Conservation (phyloP, 805 yeast genomes). For the Ogataea siamensis region DNA sequence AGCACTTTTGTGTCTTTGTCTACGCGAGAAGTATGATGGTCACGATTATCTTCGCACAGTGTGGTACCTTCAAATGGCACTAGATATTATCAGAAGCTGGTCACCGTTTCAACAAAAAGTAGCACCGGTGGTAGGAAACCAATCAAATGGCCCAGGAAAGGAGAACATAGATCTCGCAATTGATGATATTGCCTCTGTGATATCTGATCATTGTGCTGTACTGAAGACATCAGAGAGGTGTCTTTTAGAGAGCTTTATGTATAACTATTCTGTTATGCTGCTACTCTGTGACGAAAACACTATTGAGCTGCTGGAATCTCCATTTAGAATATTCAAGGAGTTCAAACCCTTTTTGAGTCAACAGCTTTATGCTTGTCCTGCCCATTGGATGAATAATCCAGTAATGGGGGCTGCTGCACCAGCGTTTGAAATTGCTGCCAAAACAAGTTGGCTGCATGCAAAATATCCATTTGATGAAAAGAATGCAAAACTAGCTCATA, state of each 20-base stretch:
- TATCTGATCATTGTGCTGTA: neutral
- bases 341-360: slow-evolving; percentile 30
- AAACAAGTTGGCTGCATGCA: slow-evolving; percentile 35
- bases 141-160: neutral
- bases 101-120: slow-evolving; percentile 10
- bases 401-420: slow-evolving; percentile 38
- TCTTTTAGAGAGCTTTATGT: slow-evolving; percentile 42
- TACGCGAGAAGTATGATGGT: slow-evolving; percentile 36
- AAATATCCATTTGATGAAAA: slow-evolving; percentile 12
- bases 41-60: slow-evolving; percentile 30
- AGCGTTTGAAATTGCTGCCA: slow-evolving; percentile 37
- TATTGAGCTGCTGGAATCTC: slow-evolving; percentile 36
- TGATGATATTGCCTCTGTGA: slow-evolving; percentile 6
- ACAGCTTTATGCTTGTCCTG: slow-evolving; percentile 34
- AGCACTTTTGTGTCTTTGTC: slow-evolving; percentile 39
- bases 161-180: slow-evolving; percentile 2
- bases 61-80: slow-evolving; percentile 34
- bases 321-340: slow-evolving; percentile 38
- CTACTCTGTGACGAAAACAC: slow-evolving; percentile 32
- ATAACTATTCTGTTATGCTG: slow-evolving; percentile 39
- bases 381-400: slow-evolving; percentile 41
- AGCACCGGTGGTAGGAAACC: neutral
- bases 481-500: slow-evolving; percentile 6
- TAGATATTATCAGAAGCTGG: slow-evolving; percentile 34
- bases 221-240: slow-evolving; percentile 30